A percentile compares a stretch with the other conserved stretches of the same genome.
Conservation (phyloP, 1,284 basidiomycete genomes). For the Sporisorium scitamineum region DNA sequence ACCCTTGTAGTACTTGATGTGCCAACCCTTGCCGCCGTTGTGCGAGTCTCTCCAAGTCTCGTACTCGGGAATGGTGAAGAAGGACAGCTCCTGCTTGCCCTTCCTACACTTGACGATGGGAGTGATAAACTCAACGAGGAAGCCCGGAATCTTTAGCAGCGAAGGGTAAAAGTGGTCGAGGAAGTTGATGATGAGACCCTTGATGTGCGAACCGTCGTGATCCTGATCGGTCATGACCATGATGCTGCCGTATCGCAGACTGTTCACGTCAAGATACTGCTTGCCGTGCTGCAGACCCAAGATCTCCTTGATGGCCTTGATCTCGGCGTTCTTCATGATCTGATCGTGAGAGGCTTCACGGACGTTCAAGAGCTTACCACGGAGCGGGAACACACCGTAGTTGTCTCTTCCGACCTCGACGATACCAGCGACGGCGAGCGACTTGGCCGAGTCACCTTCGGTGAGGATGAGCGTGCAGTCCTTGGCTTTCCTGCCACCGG, state of each 20-base stretch:
- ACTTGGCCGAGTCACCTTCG: conserved; percentile 99
- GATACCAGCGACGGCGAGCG: conserved; percentile 92
- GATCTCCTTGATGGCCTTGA: conserved; percentile 97
- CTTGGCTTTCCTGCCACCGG: conserved; percentile 81
- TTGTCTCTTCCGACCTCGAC: conserved; percentile 95
- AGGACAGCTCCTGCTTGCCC: conserved; percentile 83
- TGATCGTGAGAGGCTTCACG: conserved; percentile 95
- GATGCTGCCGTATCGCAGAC: conserved; percentile 89
- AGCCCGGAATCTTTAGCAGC: conserved; percentile 88
- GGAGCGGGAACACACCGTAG: conserved; percentile 96
- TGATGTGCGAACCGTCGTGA: conserved; percentile 99
- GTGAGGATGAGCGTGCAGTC: conserved; percentile 96
- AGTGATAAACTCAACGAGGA: conserved; percentile 98
- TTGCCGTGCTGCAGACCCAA: conserved; percentile 95
- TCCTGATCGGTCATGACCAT: conserved; percentile 99
- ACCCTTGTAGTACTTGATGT: conserved; percentile 84
- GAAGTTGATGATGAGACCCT: conserved; percentile 98
- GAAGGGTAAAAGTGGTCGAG: conserved; percentile 97
- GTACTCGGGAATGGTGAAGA: conserved; percentile 98
- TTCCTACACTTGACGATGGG: conserved; percentile 90
- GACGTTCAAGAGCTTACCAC: conserved; percentile 97
- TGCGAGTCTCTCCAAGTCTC: conserved; percentile 89
- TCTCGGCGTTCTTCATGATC: conserved; percentile 98
- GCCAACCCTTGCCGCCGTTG: conserved; percentile 85
- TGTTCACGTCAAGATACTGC: conserved; percentile 80